phyloP scores from a whole-genome alignment of 352 stramenopile species.

The Globisporangium okanoganense region DNA sequence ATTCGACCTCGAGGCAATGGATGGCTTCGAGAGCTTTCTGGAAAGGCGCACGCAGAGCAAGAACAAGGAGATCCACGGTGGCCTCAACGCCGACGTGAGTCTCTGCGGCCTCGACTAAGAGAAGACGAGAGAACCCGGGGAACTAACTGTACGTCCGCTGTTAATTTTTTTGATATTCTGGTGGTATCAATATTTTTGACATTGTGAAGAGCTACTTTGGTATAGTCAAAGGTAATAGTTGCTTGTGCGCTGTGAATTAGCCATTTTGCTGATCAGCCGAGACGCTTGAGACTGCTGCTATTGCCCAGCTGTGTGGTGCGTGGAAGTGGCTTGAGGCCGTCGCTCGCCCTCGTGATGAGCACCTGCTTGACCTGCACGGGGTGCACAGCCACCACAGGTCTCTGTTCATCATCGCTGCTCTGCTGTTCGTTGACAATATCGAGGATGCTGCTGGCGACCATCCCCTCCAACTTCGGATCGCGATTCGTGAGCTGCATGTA shows the following conservation, averaged over 20 bases:
- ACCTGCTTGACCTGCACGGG: conserved; percentile 15
- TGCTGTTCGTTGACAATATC: conserved; percentile 25
- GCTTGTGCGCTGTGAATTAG: background rate
- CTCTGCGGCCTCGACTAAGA: conserved; percentile 73
- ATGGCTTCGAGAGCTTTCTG: conserved; percentile 73
- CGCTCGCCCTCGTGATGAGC: conserved; percentile 3
- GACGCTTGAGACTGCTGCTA: conserved; percentile 14
- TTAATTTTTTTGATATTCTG: conserved; percentile 2
- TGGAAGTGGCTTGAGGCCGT: background rate
- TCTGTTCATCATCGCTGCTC: background rate
- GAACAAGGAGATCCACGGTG: conserved; percentile 86
- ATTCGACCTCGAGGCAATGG: conserved; percentile 70
- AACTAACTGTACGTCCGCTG: background rate
- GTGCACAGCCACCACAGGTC: background rate
- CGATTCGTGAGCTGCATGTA: conserved; percentile 48
- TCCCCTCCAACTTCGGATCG: conserved; percentile 31
- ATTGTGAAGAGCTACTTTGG: background rate
- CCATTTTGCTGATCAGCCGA: background rate
- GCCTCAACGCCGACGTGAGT: conserved; percentile 72
- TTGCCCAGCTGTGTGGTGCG: background rate
- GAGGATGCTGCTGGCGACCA: conserved; percentile 31
- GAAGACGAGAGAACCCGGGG: background rate
- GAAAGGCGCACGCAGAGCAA: conserved; percentile 73
- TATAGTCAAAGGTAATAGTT: no score
- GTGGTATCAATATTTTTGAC: background rate